Evolutionary conservation across 768 basidiomycete genomes (phyloP).

Genomic region (Collybia nuda): DNA sequence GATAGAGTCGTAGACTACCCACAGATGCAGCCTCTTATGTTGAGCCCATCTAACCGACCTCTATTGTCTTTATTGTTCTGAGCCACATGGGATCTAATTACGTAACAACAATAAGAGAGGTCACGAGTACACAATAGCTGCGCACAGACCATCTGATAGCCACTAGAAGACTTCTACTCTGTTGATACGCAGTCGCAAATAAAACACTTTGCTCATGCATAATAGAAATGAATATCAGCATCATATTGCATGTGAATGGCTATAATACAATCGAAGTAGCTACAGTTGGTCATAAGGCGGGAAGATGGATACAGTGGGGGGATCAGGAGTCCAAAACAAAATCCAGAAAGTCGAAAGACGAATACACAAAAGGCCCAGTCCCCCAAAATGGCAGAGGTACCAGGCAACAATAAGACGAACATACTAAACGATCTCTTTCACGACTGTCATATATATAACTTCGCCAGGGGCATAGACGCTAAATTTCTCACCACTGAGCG

Average conservation of each 20-base stretch:
- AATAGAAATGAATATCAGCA: not conserved
- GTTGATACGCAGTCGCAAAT: too few species aligned
- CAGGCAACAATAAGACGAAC: not conserved
- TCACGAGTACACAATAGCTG: not conserved
- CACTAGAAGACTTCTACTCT: not conserved
- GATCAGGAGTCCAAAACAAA: not conserved
- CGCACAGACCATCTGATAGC: conserved; percentile 1
- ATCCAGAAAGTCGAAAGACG: not conserved
- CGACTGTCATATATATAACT: conserved; percentile 43
- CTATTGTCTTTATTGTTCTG: conserved; percentile 32
- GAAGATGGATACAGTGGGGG: conserved; percentile 1
- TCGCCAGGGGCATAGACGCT: conserved; percentile 21
- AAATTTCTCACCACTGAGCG: conserved; percentile 23
- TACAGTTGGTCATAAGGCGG: not conserved
- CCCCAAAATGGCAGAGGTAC: too few species aligned
- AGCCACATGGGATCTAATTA: conserved; percentile 12
- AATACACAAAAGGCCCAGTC: too few species aligned
- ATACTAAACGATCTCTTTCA: conserved; percentile 36
- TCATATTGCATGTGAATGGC: not conserved
- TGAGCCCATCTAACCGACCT: conserved; percentile 12
- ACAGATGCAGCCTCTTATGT: conserved; percentile 17
- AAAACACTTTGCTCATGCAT: not conserved
- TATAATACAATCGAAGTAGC: conserved; percentile 1
- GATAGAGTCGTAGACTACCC: not conserved
- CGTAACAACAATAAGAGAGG: conserved; percentile 29